These are phyloP conservation scores for Chrysophaeum taylorii DNA, from an alignment of 352 stramenopile genomes.

Conservation along the genomic window DNA sequence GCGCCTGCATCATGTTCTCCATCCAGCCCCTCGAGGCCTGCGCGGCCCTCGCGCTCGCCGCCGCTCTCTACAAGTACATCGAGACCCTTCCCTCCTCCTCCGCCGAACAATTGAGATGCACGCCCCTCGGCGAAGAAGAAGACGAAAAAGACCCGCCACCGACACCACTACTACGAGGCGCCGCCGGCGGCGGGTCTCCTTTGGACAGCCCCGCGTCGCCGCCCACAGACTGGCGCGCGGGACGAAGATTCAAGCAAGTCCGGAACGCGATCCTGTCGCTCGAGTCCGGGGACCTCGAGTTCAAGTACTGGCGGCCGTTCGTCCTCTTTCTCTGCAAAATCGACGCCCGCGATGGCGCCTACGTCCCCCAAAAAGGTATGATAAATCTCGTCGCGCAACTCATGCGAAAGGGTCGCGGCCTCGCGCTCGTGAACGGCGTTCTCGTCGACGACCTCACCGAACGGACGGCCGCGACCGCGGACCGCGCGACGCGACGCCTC, in stretches of 20 bases:
- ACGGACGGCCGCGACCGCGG: too few species aligned
- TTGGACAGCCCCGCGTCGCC: not conserved
- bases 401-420: not conserved
- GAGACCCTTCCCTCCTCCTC: not conserved
- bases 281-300: not conserved
- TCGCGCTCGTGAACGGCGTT: not conserved
- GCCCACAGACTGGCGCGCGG: not conserved
- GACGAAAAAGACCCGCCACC: too few species aligned
- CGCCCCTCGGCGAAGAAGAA: not conserved
- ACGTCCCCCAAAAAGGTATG: not conserved
- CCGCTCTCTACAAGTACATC: conserved; percentile 33
- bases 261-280: not conserved
- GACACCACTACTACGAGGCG: too few species aligned
- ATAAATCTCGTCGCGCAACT: not conserved
- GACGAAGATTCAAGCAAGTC: not conserved
- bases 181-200: too few species aligned
- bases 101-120: not conserved
- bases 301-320: conserved; percentile 10
- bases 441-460: too few species aligned
- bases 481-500: not conserved
- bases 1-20: conserved; percentile 50
- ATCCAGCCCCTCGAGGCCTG: conserved; percentile 36
- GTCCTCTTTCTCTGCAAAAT: not conserved
- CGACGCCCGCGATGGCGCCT: not conserved
- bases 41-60: conserved; percentile 29